Percentiles rank a stretch among this genome's conserved stretches.
Evolutionary conservation across 1,284 basidiomycete species (phyloP).

Genomic region (Pholiota adiposa): DNA sequence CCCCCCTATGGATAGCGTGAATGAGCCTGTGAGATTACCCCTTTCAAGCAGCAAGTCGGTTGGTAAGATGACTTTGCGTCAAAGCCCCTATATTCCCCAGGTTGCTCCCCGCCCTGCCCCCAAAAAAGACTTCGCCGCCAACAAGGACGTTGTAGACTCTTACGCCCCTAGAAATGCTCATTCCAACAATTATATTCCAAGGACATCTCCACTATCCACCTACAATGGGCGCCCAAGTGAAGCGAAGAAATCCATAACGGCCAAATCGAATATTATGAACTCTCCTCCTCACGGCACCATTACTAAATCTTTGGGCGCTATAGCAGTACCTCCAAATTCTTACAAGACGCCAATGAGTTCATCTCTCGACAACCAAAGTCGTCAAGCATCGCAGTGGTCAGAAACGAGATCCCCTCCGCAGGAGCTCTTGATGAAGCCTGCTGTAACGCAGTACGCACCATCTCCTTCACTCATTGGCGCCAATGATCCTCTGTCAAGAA

Average conservation of each 20-base stretch:
- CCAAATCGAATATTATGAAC: constrained; percentile 12
- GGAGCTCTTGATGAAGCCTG: constrained; percentile 47
- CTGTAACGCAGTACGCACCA: constrained; percentile 43
- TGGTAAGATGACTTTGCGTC: constrained; percentile 1
- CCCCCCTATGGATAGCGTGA: constrained; percentile 7
- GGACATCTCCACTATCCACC: constrained; percentile 25
- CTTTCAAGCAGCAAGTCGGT: neutral
- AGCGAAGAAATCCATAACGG: constrained; percentile 11
- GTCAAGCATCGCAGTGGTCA: constrained; percentile 8
- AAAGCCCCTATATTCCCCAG: constrained; percentile 11
- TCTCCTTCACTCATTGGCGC: constrained; percentile 79
- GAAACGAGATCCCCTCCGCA: constrained; percentile 17
- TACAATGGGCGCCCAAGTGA: constrained; percentile 16
- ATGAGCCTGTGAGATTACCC: neutral
- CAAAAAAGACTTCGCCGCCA: constrained; percentile 8
- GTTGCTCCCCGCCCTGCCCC: neutral
- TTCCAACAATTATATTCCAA: constrained; percentile 27
- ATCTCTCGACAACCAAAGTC: constrained; percentile 7
- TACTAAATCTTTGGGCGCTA: constrained; percentile 7
- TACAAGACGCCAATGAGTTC: constrained; percentile 1
- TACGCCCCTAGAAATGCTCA: constrained; percentile 35
- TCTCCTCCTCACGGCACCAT: constrained; percentile 8
- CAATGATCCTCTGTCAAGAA: constrained; percentile 83
- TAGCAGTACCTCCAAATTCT: constrained; percentile 4
- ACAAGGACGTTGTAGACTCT: constrained; percentile 26